Evolutionary conservation across 1,284 basidiomycete species (phyloP).

Genomic region (Moesziomyces antarcticus): DNA sequence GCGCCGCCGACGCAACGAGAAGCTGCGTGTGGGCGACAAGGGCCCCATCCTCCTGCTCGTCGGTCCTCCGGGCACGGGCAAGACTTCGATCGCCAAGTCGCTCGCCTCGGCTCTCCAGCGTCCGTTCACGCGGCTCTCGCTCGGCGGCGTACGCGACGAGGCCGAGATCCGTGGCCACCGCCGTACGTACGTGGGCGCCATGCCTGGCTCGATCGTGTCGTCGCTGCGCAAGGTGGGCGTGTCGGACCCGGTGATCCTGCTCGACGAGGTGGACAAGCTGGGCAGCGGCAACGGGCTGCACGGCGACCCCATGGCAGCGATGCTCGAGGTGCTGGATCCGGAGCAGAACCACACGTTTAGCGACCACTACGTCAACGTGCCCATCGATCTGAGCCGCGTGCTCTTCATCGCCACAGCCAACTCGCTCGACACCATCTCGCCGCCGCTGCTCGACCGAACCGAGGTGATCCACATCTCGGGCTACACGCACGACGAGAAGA

Average conservation of each 20-base stretch:
- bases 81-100: conserved; percentile 66
- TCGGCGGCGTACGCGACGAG: conserved; percentile 70
- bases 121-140: conserved; percentile 69
- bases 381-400: conserved; percentile 66
- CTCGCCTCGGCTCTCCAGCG: conserved; percentile 79
- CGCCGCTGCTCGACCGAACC: conserved; percentile 69
- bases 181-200: conserved; percentile 61
- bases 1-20: conserved; percentile 45
- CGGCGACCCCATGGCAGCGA: conserved; percentile 69
- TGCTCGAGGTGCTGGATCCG: conserved; percentile 70
- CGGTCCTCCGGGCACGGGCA: conserved; percentile 65
- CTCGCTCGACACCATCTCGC: conserved; percentile 69
- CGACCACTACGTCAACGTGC: conserved; percentile 69
- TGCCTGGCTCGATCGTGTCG: conserved; percentile 77
- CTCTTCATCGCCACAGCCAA: conserved; percentile 70
- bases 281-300: conserved; percentile 67
- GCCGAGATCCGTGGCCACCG: conserved; percentile 69
- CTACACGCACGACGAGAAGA: conserved; percentile 70
- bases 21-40: conserved; percentile 66
- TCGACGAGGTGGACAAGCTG: conserved; percentile 70
- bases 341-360: conserved; percentile 69
- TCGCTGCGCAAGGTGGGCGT: conserved; percentile 67
- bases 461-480: conserved; percentile 69
- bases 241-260: conserved; percentile 69
- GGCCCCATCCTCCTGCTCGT: conserved; percentile 84